Evolutionary conservation across 2,329 filamentous ascomycete species (phyloP), one percentile per base, ranked within the genome.

Genomic region (Hymenotorrendiella dingleyae): DNA sequence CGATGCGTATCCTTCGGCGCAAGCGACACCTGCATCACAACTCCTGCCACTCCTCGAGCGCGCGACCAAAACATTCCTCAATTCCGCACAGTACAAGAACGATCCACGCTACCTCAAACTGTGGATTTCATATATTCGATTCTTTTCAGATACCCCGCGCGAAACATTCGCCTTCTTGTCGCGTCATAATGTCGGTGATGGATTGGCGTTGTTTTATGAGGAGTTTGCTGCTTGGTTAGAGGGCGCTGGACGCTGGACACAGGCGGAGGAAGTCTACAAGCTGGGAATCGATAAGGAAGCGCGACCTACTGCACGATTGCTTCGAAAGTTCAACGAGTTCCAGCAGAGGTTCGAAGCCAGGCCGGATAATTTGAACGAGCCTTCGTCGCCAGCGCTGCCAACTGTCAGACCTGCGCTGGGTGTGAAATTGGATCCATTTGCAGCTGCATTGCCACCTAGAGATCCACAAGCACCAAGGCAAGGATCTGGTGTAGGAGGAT

Each of bases 201-300:
- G 74, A 1, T 74, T 98, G 3, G 93, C 93, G 2, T 70, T 97
- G 3, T 98, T 89, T 64, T 98, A 98, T 65, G 93, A 98, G 62
- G 93, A 97, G 60, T 98, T 94, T 61, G 90, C 93, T 1, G 84
- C 80, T 1, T 97, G 90, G 87, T 71, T 98, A 6, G 93, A 98
- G 67, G 73, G 79, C 26, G 85, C 82, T 6, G 85, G 81, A 11
- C 74, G 91, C 50, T 96, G 88, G 85, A 76, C 73, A 17, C 93
- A 98, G 63, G 91, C 93, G 1, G 89, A 95, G 55, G 93, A 98
- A 63, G 86, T 98, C 1, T 97, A 94, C 63, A 82, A 83, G 55
- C 71, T 95, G 52, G 93, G 93, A 2, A 84, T 98, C 41, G 86
- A 96, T 63, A 81, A 82, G 30, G 89, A 94, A 56, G 93, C 93